Evolutionary conservation across 1,284 basidiomycete genomes (phyloP), one percentile per base, ranked within the genome.

Genomic region (Apiotrichum siamense): DNA sequence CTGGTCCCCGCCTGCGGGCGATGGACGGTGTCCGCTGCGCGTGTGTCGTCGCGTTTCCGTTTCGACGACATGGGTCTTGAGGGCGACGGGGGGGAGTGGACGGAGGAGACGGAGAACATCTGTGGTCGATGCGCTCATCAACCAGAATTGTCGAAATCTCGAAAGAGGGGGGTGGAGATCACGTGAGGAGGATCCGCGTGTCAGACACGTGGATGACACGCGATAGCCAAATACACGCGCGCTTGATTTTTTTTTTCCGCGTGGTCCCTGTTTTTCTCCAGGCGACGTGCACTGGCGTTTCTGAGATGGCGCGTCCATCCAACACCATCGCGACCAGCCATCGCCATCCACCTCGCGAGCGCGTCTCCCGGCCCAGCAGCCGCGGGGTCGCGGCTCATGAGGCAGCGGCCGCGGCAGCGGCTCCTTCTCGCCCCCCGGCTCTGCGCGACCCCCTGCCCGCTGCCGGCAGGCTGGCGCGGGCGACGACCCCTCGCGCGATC

Each of bases 1-100:
- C 59, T 63, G 2, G 67, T 69, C 0, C 66, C 65, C 11, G 15
- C 57, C 49, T 11, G 59, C 2, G 69, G 66, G 24, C 60, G 62
- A 17, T 50, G 49, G 1, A 67, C 61, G 4, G 55, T 37, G 18
- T 66, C 58, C 9, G 44, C 52, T 9, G 46, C 35, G 15, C 38
- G 52, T 10, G 31, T 32, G 3, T 61, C 60, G 36, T 54, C 64
- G 39, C 63, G 57, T 59, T 72, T 72, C 31, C 69, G 47, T 54
- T 72, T 72, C 9, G 55, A 27, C 5, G 50, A 58, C 62, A 69
- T 64, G 13, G 40, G 38, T 23, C 24, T 27, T 41, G 20, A 18
- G 17, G 18, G 42, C 24, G 32, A 10, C 13, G 25, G 37, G 3
- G 27, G 13, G 6, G 42, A 27, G 31, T 3, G 13, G 13, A 27